Base-by-base conservation (phyloP, 2,329 filamentous ascomycete species). In the Colletotrichum simmondsii region DNA sequence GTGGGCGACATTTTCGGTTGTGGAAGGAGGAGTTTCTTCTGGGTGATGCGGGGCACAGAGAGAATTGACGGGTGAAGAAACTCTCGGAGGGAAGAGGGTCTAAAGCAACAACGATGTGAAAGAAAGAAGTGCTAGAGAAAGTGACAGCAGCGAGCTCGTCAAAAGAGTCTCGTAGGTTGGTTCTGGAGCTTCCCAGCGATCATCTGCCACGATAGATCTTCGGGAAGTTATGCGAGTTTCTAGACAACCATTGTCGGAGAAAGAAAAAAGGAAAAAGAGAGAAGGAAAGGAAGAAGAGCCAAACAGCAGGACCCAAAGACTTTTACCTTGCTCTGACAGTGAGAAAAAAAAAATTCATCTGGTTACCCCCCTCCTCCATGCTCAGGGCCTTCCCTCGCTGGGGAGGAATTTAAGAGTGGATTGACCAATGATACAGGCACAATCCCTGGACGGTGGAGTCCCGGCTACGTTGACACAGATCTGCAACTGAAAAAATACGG, bases 1-100 rank as follows among this genome's bases (percentile, higher is more conserved):
- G 78, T 75, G 67, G 78, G 74, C 71, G 80, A 78, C 82, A 84
- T 85, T 53, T 28, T 63, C 46, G 60, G 76, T 65, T 78, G 73
- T 64, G 63, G 11, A 12, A 35, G 22, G 26, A 46, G 42, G 22
- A 46, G 35, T 49, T 26, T 62, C 30, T 46, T 35, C 59, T 32
- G 54, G 52, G 35, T 49, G 53, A 35, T 72, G 65, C 64, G 72
- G 72, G 65, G 74, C 64, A 68, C 60, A 30, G 26, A 56, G 65
- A 66, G 14, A 37, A 60, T 66, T 64, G 54, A 71, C 68, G 57
- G 53, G 62, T 26, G 59, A 64, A 68, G 61, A 52, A 70, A 61
- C 66, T 56, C 65, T 69, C 65, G 53, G 12, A 16, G 32, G 30
- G 35, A 49, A 59, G 62, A 35, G 72, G 63, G 68, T 32, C 63